Conservation (phyloP, 176 grass and related monocot genomes). For the Elaeis guineensis region DNA sequence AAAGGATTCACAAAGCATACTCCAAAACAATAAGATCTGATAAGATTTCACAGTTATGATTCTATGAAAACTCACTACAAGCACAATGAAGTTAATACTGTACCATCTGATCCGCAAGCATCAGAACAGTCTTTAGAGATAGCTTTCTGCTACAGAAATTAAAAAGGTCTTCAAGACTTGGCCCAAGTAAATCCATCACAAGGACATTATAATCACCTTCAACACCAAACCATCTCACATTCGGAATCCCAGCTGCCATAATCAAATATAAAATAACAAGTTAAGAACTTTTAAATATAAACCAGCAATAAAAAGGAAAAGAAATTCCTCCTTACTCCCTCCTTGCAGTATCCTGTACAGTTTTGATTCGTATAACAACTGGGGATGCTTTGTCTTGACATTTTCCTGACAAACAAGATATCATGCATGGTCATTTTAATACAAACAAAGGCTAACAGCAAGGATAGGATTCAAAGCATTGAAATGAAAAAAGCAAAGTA, state of each 20-base stretch:
- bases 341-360: conserved; percentile 88
- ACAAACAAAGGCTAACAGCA: conserved; percentile 6
- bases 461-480: conserved; percentile 4
- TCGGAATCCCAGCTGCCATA: conserved; percentile 79
- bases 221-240: conserved; percentile 91
- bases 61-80: neutral
- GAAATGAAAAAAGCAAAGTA: neutral
- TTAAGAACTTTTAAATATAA: neutral
- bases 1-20: too few species aligned
- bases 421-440: conserved; percentile 7
- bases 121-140: conserved; percentile 94
- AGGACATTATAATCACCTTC: conserved; percentile 98
- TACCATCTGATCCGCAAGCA: conserved; percentile 99
- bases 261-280: conserved; percentile 15
- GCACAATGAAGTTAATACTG: neutral
- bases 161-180: conserved; percentile 92
- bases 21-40: too few species aligned
- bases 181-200: conserved; percentile 95
- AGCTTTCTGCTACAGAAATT: conserved; percentile 98
- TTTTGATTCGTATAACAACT: conserved; percentile 94
- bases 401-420: conserved; percentile 63
- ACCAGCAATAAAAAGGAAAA: conserved; percentile 11
- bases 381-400: conserved; percentile 98
- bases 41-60: too few species aligned
- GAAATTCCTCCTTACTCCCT: conserved; percentile 63